Evolutionary conservation across 768 basidiomycete species (phyloP), one percentile per base, ranked within the genome.

Genomic region (Suillus ampliporus): DNA sequence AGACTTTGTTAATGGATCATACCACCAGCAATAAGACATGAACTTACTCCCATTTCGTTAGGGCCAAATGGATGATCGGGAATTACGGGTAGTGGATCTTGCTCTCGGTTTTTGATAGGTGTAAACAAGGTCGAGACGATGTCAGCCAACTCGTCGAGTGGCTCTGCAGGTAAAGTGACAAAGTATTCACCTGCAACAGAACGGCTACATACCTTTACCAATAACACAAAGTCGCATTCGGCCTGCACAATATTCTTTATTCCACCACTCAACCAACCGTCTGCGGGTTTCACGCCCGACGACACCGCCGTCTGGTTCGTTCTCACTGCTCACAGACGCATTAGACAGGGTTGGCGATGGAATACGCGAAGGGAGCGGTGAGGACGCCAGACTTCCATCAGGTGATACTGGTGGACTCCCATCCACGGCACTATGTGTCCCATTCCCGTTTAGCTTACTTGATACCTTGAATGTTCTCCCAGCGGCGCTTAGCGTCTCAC

Each of bases 251-350:
- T 95, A 95, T 70, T 92, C 90, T 57, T 82, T 80, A 40, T 71
- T 78, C 93, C 93, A 95, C 93, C 93, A 95, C 76, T 94, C 89
- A 21, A 94, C 82, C 41, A 94, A 75, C 65, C 93, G 81, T 43
- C 92, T 84, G 57, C 90, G 86, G 5, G 86, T 90, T 74, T 94
- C 94, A 58, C 89, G 86, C 53, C 95, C 95, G 64, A 92, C 82
- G 19, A 78, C 81, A 50, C 92, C 91, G 44, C 94, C 88, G 75
- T 91, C 90, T 31, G 88, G 86, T 52, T 95, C 90, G 6, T 73
- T 61, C 62, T 91, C 89, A 53, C 84, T 88, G 37, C 72, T 78
- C 4, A 71, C 67, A 3, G 89, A 89, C 14, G 69, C 73, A 65
- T 80, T 74, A 61, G 87, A 92, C 57, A 83, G 86, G 41, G 84